Evolutionary conservation across 2,329 filamentous ascomycete species (phyloP).

Genomic region (Cladobotryum mycophilum): DNA sequence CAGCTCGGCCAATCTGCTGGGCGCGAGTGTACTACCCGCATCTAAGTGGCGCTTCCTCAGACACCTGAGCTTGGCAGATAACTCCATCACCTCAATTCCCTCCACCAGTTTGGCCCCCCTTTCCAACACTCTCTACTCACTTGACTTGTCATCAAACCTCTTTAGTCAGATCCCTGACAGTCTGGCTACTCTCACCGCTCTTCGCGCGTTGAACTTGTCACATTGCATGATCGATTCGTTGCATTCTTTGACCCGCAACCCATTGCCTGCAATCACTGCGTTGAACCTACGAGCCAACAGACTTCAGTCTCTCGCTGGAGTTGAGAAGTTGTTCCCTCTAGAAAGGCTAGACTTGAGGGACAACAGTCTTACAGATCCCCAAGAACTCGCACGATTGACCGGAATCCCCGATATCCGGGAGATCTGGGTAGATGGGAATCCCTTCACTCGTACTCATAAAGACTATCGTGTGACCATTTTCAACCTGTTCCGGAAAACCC

Average conservation of each 20-base stretch:
- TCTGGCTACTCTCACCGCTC: constrained; percentile 72
- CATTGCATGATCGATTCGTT: constrained; percentile 97
- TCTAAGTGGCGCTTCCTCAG: constrained; percentile 94
- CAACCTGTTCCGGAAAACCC: constrained; percentile 86
- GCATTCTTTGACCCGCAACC: constrained; percentile 77
- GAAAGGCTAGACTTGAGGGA: constrained; percentile 89
- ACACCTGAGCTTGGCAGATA: constrained; percentile 87
- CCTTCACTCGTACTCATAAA: constrained; percentile 80
- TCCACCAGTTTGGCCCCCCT: constrained; percentile 72
- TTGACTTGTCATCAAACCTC: constrained; percentile 88
- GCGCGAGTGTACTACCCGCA: constrained; percentile 65
- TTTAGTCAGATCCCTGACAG: constrained; percentile 94
- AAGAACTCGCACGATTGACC: constrained; percentile 82
- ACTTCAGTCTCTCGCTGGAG: constrained; percentile 76
- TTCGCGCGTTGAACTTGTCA: constrained; percentile 89
- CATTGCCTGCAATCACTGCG: constrained; percentile 87
- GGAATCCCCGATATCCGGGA: constrained; percentile 87
- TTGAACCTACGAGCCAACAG: constrained; percentile 88
- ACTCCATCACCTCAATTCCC: constrained; percentile 75
- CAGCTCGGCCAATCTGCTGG: constrained; percentile 72
- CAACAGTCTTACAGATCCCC: constrained; percentile 84
- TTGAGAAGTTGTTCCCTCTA: constrained; percentile 81
- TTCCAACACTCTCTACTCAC: constrained; percentile 79
- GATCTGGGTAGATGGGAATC: constrained; percentile 88
- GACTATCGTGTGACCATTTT: constrained; percentile 87